Evolutionary conservation across 2,329 filamentous ascomycete species (phyloP).

Genomic region (Pseudogymnoascus sp.): DNA sequence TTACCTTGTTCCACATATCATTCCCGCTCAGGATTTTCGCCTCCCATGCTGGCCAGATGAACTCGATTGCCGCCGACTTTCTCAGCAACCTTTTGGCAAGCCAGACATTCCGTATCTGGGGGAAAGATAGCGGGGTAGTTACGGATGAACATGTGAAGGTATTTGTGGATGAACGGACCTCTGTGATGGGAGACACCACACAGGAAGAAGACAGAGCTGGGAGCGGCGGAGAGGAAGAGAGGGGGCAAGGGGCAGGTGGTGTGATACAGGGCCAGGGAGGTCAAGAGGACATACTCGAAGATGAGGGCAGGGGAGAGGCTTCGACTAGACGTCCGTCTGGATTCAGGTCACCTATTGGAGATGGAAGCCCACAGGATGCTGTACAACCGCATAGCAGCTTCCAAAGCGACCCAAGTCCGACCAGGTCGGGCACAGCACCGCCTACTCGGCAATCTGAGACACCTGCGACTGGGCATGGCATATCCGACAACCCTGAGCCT

Average conservation of each 20-base stretch:
- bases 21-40: background rate
- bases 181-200: background rate
- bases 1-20: background rate
- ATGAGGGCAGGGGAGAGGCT: background rate
- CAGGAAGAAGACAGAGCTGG: background rate
- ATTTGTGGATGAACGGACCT: background rate
- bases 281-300: background rate
- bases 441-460: background rate
- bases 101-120: background rate
- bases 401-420: background rate
- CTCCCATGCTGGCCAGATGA: background rate
- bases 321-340: background rate
- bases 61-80: slow-evolving; percentile 1
- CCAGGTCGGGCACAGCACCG: background rate
- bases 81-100: slow-evolving; percentile 4
- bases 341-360: background rate
- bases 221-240: background rate
- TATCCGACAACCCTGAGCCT: background rate
- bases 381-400: background rate
- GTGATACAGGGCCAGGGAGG: background rate
- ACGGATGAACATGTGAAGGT: background rate
- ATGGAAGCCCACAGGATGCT: background rate
- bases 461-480: background rate
- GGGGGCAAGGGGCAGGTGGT: background rate
- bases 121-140: background rate